A percentile compares a stretch with the other conserved stretches of the same genome.
These are phyloP conservation scores for Rhodotorula taiwanensis DNA, from an alignment of 768 basidiomycete genomes.

Conservation along the genomic window DNA sequence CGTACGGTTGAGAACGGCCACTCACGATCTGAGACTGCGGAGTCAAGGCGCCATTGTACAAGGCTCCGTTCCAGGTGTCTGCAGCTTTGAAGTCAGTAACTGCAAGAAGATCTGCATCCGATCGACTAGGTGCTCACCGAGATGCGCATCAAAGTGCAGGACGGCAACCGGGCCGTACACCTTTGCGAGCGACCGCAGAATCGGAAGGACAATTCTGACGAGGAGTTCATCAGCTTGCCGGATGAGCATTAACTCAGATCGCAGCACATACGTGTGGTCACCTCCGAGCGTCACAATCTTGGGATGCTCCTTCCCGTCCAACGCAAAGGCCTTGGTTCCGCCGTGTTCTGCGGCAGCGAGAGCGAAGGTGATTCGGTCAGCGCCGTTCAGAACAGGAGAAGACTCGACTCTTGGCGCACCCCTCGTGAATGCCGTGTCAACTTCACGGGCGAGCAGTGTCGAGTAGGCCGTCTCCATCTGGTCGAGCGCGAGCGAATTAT, in stretches of 20 bases:
- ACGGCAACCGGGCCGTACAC: slow-evolving; percentile 37
- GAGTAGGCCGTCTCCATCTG: slow-evolving; percentile 82
- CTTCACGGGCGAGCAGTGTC: slow-evolving; percentile 59
- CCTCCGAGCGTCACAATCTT: slow-evolving; percentile 76
- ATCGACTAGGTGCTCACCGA: slow-evolving; percentile 14
- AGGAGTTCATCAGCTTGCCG: neutral
- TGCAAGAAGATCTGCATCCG: neutral
- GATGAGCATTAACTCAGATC: too few species aligned
- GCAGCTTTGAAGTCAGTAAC: neutral
- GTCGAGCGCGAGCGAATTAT: slow-evolving; percentile 73
- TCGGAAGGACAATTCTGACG: slow-evolving; percentile 29
- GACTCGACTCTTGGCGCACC: too few species aligned
- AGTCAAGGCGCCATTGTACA: slow-evolving; percentile 14
- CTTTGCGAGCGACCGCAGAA: slow-evolving; percentile 27
- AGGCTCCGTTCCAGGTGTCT: slow-evolving; percentile 13
- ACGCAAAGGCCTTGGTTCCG: neutral
- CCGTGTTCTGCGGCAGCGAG: slow-evolving; percentile 49
- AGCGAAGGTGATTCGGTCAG: too few species aligned
- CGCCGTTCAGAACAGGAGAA: too few species aligned
- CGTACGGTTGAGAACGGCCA: neutral
- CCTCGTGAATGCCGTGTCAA: slow-evolving; percentile 10
- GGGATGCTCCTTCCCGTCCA: slow-evolving; percentile 61
- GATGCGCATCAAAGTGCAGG: slow-evolving; percentile 30
- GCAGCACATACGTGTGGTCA: slow-evolving; percentile 69
- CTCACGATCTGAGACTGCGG: slow-evolving; percentile 16